These are phyloP conservation scores for Ceratocystis papillata DNA, from an alignment of 2,329 filamentous ascomycete species.

Conservation along the genomic window DNA sequence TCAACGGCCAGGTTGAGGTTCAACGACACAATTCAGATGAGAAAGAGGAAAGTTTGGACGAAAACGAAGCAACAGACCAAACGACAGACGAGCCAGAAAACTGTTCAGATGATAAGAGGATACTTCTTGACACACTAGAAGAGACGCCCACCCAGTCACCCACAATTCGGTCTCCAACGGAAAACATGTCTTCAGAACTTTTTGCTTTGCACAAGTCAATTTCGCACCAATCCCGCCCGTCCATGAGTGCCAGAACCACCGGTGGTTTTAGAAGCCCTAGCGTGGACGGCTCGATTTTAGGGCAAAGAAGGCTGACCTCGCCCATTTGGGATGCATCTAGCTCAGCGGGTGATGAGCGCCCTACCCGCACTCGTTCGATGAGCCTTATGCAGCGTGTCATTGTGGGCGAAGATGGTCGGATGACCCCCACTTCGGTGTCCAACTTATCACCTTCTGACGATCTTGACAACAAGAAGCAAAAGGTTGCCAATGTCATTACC, in stretches of 20 bases:
- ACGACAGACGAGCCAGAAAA: background rate
- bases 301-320: conserved; percentile 10
- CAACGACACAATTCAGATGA: conserved; percentile 28
- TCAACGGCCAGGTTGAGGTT: conserved; percentile 88
- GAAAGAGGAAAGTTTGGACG: conserved; percentile 3
- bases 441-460: conserved; percentile 24
- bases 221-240: conserved; percentile 1
- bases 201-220: conserved; percentile 3
- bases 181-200: background rate
- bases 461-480: conserved; percentile 36
- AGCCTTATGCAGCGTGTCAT: conserved; percentile 53
- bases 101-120: background rate
- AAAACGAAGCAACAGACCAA: background rate
- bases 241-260: background rate
- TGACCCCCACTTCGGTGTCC: conserved; percentile 27
- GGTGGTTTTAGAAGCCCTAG: background rate
- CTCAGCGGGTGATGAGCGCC: background rate
- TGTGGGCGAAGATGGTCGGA: conserved; percentile 38
- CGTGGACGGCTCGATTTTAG: background rate
- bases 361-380: conserved; percentile 33
- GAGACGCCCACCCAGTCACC: conserved; percentile 1
- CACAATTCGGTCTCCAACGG: background rate
- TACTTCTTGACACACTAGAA: background rate
- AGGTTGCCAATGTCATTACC: conserved; percentile 65
- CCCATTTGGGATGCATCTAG: background rate